A percentile compares a stretch with the other conserved stretches of the same genome.
Evolutionary conservation across 148 eudicot genomes (phyloP).

Genomic region (Rhododendron mucronatum): DNA sequence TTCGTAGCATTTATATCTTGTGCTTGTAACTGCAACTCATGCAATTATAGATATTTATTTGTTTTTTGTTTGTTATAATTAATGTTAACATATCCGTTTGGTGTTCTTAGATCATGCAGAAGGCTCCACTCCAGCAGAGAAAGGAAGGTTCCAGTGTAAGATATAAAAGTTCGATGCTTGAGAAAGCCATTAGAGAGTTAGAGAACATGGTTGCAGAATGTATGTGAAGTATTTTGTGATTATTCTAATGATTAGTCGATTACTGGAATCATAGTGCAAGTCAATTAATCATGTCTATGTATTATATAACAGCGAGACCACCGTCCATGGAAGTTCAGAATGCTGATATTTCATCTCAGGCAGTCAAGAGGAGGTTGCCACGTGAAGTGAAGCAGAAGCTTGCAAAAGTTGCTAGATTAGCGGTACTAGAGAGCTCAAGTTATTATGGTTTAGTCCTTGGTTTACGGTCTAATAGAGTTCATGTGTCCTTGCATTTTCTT

Average conservation of each 20-base stretch:
- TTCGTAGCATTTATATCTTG: neutral
- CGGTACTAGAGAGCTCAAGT: constrained; percentile 45
- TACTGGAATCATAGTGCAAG: neutral
- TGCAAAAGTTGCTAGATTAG: constrained; percentile 88
- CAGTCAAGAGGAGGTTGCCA: constrained; percentile 83
- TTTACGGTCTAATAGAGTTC: neutral
- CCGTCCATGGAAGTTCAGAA: constrained; percentile 61
- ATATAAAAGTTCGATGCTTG: constrained; percentile 66
- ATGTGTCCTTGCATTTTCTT: neutral
- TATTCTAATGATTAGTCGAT: neutral
- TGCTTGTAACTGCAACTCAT: neutral
- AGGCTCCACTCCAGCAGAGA: constrained; percentile 40
- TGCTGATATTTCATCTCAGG: constrained; percentile 70
- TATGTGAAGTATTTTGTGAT: constrained; percentile 26
- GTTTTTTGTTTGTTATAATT: neutral
- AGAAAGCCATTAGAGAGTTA: constrained; percentile 82
- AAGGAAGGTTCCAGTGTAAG: constrained; percentile 71
- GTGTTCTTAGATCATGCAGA: constrained; percentile 37
- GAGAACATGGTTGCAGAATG: constrained; percentile 96
- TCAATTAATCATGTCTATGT: constrained; percentile 10
- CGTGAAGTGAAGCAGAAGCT: constrained; percentile 89
- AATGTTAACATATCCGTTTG: neutral
- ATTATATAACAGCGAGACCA: constrained; percentile 61
- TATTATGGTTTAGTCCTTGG: neutral
- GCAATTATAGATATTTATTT: neutral